Base-by-base conservation (phyloP, 352 stramenopile genomes). In the Phytophthora pini region DNA sequence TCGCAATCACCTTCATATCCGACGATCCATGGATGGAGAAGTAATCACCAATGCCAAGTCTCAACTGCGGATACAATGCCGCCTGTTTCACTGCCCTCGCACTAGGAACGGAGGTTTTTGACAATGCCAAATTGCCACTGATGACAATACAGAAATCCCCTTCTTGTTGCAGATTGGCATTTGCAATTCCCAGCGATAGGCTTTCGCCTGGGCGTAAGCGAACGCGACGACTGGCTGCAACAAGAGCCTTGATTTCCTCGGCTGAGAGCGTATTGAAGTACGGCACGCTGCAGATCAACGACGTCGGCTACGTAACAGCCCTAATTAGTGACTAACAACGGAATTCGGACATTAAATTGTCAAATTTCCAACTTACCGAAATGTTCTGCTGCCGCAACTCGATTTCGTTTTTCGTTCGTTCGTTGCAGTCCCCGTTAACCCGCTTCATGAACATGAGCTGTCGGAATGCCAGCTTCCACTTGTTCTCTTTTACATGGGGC, bases 381-480 rank as follows among this genome's bases (percentile, higher is more conserved):
- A 92, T 93, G 49, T 91, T 87, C 27, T 93, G 82, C 56, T 93
- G 85, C 1, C 80, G 80, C 2, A 88, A 52, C 66, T 93, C 81
- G 49, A 93, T 93, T 58, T 93, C 85, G 59, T 90, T 91, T 65
- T 89, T 89, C 15, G 76, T 89, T 44, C 79, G 80, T 60, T 85
- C 68, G 47, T 90, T 90, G 45, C 90, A 85, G 56, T 91, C 74
- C 79, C 88, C 85, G 58, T 93, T 89, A 82, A 92, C 91, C 32
- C 77, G 65, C 61, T 92, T 92, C 80, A 93, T 92, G 70, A 93
- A 92, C 72, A 90, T 81, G 38, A 93, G 77, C 56, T 93, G 85
- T 10, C 81, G 79, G 47, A 93, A 88, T 34, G 79, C 79, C 46
- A 92, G 74, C 55, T 93, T 93, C 85, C 81, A 90, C 64, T 78